Base-by-base conservation (phyloP, 352 stramenopile genomes). In the Phytophthora macrochlamydospora region DNA sequence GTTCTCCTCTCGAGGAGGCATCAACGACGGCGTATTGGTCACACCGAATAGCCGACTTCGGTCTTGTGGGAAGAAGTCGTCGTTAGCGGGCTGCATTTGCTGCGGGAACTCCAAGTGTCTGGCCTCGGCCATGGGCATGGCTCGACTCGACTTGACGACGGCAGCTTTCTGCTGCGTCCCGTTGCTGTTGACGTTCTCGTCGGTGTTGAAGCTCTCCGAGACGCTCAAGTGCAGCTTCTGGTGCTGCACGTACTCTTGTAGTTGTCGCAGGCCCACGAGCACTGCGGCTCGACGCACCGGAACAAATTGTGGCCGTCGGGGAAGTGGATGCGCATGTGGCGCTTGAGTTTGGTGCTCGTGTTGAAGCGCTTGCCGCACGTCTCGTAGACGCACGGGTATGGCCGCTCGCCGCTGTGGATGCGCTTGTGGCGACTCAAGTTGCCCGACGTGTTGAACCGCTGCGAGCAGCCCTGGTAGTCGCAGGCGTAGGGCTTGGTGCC, bases 351-450 rank as follows among this genome's bases (percentile, higher is more conserved):
- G 38, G 81, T 89, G 65, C 79, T 89, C 31, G 81, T 92, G 66
- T 88, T 89, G 59, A 92, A 92, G 24, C 75, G 72, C 65, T 92
- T 92, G 67, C 75, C 78, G 65, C 83, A 92, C 6, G 66, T 83
- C 12, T 75, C 62, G 30, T 84, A 86, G 33, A 87, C 76, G 37
- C 83, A 92, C 48, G 83, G 82, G 66, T 94, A 96, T 28, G 88
- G 88, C 4, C 87, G 78, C 59, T 94, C 88, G 50, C 88, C 88
- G 45, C 79, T 92, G 71, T 96, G 88, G 63, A 94, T 96, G 67
- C 87, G 86, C 65, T 94, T 94, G 72, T 96, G 88, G 50, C 88
- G 85, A 59, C 85, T 94, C 5, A 96, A 55, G 63, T 96, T 96
- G 8, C 88, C 88, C 9, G 88, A 96, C 67, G 88, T 96, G 67